phyloP scores from a whole-genome alignment of 1,284 basidiomycete species.

The Retiboletus flavoniger region DNA sequence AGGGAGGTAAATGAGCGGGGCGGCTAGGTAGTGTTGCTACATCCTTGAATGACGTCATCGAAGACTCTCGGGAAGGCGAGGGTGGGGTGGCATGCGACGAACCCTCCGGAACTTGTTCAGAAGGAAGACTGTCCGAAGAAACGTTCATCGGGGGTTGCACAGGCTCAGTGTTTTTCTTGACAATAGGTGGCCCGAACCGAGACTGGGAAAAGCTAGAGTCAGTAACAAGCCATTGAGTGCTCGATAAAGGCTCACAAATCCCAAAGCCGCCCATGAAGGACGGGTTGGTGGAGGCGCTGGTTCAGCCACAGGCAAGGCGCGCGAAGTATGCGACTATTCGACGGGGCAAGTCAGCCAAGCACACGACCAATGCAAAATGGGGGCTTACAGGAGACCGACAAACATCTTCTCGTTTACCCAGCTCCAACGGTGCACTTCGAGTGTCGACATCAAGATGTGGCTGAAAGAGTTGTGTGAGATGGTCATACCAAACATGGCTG shows the following conservation, averaged over 20 bases:
- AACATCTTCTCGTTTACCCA: conserved; percentile 10
- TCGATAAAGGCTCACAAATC: conserved; percentile 17
- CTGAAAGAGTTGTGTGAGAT: conserved; percentile 17
- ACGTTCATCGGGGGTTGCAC: conserved; percentile 2
- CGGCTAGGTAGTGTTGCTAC: conserved; percentile 1
- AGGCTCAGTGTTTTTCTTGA: conserved; percentile 21
- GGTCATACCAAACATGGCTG: background rate
- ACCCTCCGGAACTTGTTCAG: conserved; percentile 17
- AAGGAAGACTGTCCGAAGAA: conserved; percentile 21
- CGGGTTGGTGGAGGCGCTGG: conserved; percentile 7
- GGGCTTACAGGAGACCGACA: conserved; percentile 20
- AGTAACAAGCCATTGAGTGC: background rate
- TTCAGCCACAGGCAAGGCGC: conserved; percentile 16
- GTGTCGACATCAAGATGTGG: conserved; percentile 8
- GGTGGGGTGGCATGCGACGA: conserved; percentile 28
- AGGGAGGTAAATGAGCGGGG: conserved; percentile 24
- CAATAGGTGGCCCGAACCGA: conserved; percentile 34
- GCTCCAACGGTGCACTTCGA: conserved; percentile 5
- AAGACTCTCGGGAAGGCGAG: conserved; percentile 34
- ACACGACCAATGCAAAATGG: background rate
- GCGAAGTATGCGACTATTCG: conserved; percentile 11
- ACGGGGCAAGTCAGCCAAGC: conserved; percentile 8
- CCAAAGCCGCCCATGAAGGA: conserved; percentile 19
- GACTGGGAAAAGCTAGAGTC: conserved; percentile 17
- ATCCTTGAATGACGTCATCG: conserved; percentile 22